Percentiles rank a stretch among this genome's conserved stretches.
Evolutionary conservation across 2,329 filamentous ascomycete species (phyloP).

Genomic region (Macrophomina phaseolina): DNA sequence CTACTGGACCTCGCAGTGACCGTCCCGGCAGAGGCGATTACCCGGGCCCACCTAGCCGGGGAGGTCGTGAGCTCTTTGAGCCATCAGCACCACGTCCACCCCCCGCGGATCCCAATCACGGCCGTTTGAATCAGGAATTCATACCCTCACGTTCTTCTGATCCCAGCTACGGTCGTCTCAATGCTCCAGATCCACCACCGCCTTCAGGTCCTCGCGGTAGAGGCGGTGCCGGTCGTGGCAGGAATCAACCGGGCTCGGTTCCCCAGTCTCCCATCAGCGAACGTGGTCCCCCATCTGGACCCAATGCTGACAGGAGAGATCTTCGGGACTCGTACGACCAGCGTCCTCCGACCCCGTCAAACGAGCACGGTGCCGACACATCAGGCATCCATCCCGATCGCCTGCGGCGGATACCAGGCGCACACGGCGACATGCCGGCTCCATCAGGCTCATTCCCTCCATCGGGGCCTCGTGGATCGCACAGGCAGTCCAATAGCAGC

Average conservation of each 20-base stretch:
- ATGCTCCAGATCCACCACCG: slow-evolving; percentile 53
- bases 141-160: slow-evolving; percentile 48
- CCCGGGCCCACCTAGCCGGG: slow-evolving; percentile 29
- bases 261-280: slow-evolving; percentile 26
- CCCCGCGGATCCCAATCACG: slow-evolving; percentile 51
- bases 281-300: slow-evolving; percentile 34
- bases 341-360: slow-evolving; percentile 34
- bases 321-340: slow-evolving; percentile 31
- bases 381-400: slow-evolving; percentile 62
- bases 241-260: slow-evolving; percentile 27
- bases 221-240: slow-evolving; percentile 46
- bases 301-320: slow-evolving; percentile 29
- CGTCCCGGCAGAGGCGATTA: slow-evolving; percentile 43
- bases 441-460: slow-evolving; percentile 26
- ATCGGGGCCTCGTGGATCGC: slow-evolving; percentile 42
- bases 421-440: slow-evolving; percentile 39
- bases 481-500: slow-evolving; percentile 8
- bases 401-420: slow-evolving; percentile 49
- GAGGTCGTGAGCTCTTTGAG: slow-evolving; percentile 48
- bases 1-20: slow-evolving; percentile 57
- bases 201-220: slow-evolving; percentile 61
- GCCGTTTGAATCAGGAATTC: slow-evolving; percentile 53
- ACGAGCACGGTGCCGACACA: slow-evolving; percentile 37
- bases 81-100: slow-evolving; percentile 41
- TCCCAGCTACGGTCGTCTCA: slow-evolving; percentile 56